Conservation (phyloP, 441 rosid species). For the Erodium moschatum region DNA sequence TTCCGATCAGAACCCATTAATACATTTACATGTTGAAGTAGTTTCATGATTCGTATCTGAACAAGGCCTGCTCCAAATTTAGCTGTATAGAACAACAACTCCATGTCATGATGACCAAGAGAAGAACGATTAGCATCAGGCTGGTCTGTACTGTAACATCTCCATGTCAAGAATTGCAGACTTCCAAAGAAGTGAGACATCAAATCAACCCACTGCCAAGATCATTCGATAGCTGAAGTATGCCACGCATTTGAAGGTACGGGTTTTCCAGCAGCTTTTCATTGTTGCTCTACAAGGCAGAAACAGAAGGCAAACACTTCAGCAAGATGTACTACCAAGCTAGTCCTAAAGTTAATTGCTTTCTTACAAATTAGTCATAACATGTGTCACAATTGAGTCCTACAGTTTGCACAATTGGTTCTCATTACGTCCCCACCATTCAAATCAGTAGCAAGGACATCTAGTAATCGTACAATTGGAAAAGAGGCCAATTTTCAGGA, state of each 20-base stretch:
- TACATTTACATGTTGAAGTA: constrained; percentile 18
- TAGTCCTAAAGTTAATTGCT: neutral
- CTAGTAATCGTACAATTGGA: no score
- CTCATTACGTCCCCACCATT: neutral
- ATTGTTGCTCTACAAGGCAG: constrained; percentile 73
- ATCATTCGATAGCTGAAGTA: constrained; percentile 85
- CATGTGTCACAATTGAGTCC: neutral
- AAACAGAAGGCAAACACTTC: constrained; percentile 18
- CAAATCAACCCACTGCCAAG: constrained; percentile 34
- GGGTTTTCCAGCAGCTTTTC: constrained; percentile 97
- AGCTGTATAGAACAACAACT: constrained; percentile 19
- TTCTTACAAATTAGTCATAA: neutral
- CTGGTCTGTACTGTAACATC: constrained; percentile 16
- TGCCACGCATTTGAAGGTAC: constrained; percentile 95
- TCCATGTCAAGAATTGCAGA: constrained; percentile 12
- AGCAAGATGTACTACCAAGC: constrained; percentile 14
- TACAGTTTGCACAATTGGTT: neutral
- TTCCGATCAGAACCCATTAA: constrained; percentile 18
- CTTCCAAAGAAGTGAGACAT: constrained; percentile 14
- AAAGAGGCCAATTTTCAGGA: neutral
- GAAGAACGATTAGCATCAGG: constrained; percentile 18
- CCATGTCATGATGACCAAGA: constrained; percentile 17
- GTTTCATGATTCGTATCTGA: constrained; percentile 21
- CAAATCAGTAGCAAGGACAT: neutral
- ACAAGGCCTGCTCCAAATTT: constrained; percentile 20